Conservation (phyloP, 352 stramenopile genomes). For the Phytophthora uliginosa region DNA sequence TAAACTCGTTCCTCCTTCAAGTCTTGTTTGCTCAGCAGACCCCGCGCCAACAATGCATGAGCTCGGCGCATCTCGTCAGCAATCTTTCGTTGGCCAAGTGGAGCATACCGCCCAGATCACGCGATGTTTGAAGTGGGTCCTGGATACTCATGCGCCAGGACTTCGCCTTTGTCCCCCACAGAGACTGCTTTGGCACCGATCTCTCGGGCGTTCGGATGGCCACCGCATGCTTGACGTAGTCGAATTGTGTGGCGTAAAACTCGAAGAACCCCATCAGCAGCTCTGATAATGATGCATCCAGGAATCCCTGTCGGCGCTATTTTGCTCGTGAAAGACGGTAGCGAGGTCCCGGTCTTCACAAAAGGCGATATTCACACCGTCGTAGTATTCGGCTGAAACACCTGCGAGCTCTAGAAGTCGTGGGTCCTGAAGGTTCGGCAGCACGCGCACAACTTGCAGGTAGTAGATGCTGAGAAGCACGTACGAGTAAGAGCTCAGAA, state of each 20-base stretch:
- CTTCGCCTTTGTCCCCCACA: constrained; percentile 56
- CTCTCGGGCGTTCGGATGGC: constrained; percentile 73
- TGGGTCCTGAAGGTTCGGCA: constrained; percentile 95
- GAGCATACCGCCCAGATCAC: constrained; percentile 78
- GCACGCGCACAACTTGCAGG: constrained; percentile 87
- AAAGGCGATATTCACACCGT: constrained; percentile 60
- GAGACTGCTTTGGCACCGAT: constrained; percentile 31
- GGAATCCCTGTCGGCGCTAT: neutral
- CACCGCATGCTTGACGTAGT: constrained; percentile 93
- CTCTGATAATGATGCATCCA: constrained; percentile 52
- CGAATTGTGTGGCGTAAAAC: constrained; percentile 97
- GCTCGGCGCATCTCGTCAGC: constrained; percentile 66
- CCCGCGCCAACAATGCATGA: constrained; percentile 34
- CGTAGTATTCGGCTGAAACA: constrained; percentile 33
- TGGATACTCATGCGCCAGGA: constrained; percentile 86
- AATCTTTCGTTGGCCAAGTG: constrained; percentile 66
- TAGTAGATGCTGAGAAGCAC: constrained; percentile 98
- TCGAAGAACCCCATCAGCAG: constrained; percentile 95
- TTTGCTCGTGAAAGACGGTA: constrained; percentile 41
- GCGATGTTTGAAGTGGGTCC: constrained; percentile 75
- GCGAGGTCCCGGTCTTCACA: constrained; percentile 45
- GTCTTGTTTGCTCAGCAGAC: constrained; percentile 27
- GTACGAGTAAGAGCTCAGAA: constrained; percentile 98
- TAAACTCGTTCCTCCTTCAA: neutral
- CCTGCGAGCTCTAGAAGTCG: constrained; percentile 41